Evolutionary conservation across 2,329 filamentous ascomycete species (phyloP), one percentile per base, ranked within the genome.

Genomic region (Stenocarpella maydis): DNA sequence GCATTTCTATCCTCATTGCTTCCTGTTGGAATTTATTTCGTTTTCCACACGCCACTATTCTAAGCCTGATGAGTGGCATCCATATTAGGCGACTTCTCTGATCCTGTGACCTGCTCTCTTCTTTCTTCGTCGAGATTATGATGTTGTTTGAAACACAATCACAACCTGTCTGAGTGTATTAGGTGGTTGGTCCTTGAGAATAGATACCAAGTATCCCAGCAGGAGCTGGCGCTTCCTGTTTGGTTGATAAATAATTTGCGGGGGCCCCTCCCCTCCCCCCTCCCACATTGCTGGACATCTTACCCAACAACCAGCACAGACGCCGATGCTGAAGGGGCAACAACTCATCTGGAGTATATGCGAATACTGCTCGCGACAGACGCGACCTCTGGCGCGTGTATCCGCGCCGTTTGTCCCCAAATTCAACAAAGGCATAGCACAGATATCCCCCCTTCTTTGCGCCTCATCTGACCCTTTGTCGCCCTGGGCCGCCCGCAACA

Each of bases 241-340:
- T 63, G 58, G 58, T 63, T 31, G 58, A 63, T 47, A 63, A 63
- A 63, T 63, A 43, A 63, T 63, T 63, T 63, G 58, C 58, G 58
- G 58, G 58, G 58, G 43, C 65, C 50, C 50, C 64, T 31, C 52
- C 52, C 63, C 34, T 8, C 64, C 64, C 37, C 52, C 52, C 52
- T 53, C 49, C 52, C 65, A 31, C 24, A 21, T 41, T 28, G 31
- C 17, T 49, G 43, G 21, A 21, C 17, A 37, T 54, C 43, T 43
- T 41, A 58, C 28, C 31, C 41, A 55, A 54, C 65, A 37, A 37
- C 31, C 43, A 67, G 52, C 65, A 58, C 54, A 58, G 65, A 54
- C 54, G 7, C 52, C 65, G 47, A 63, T 63, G 58, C 58, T 37
- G 58, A 63, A 49, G 41, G 26, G 53, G 53, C 65, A 58, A 58